Base-by-base conservation (phyloP, 345 rosid genomes). In the Jatropha curcas region DNA sequence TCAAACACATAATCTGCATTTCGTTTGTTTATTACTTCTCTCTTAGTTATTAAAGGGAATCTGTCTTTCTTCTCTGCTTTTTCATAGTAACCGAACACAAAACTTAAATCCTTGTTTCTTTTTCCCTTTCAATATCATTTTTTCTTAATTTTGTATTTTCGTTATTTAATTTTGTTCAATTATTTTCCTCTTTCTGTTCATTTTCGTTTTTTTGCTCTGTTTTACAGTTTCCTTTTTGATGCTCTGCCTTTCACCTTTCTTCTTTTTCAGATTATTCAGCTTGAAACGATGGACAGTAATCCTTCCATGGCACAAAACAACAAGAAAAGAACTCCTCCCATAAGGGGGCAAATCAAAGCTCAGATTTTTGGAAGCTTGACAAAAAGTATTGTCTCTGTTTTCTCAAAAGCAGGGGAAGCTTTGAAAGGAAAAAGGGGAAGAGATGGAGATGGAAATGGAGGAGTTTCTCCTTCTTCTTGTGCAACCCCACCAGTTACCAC, bases 281-380 rank as follows among this genome's bases (percentile, higher is more conserved):
- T 17, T 16, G 9, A 31, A 16, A n/a, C 5, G 57, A 80, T 77
- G 84, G 57, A 71, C 0, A 62, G 70, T 2, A 58, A 50, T 59
- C 1, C 73, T 73, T n/a, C 80, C 11, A 31, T 76, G 30, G 53
- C 52, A 4, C 30, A 34, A 43, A 63, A 51, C 52, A 41, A 22
- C 4, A 55, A 17, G 22, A 63, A 16, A 17, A 27, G 14, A 19
- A 56, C 35, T 51, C 83, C 88, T 7, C 88, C 88, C 0, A 58
- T 14, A 22, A 67, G 88, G 48, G 88, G 88, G 19, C 73, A 57
- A 73, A 34, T 85, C 68, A 85, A 76, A 77, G 83, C 71, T 73
- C 75, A 64, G 51, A 85, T 85, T 62, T 79, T 82, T 27, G 68
- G 17, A 71, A 64, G 66, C 65, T n/a, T 82, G 17, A 66, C 45